phyloP scores from a whole-genome alignment of 768 basidiomycete species.

The Psilocybe sp. region DNA sequence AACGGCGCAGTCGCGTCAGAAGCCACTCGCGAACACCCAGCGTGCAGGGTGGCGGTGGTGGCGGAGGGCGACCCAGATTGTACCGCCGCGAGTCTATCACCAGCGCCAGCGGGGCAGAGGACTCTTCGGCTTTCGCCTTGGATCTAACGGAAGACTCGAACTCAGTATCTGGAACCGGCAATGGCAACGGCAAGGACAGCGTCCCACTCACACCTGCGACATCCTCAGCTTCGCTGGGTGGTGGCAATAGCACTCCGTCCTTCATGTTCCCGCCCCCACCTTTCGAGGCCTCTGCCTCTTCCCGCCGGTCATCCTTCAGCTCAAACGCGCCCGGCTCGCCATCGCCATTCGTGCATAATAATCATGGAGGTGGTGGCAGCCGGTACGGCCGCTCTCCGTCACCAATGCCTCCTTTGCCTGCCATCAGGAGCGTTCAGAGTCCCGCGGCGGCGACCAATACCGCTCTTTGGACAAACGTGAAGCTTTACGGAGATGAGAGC shows the following conservation, averaged over 20 bases:
- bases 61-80: slow-evolving; percentile 44
- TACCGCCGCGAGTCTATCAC: slow-evolving; percentile 68
- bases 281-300: slow-evolving; percentile 52
- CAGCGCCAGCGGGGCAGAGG: slow-evolving; percentile 76
- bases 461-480: slow-evolving; percentile 59
- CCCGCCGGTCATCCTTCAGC: slow-evolving; percentile 72
- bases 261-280: slow-evolving; percentile 68
- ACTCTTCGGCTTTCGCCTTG: slow-evolving; percentile 33
- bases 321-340: slow-evolving; percentile 81
- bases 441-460: slow-evolving; percentile 25
- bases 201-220: slow-evolving; percentile 63
- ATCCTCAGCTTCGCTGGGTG: slow-evolving; percentile 25
- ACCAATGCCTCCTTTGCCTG: slow-evolving; percentile 90
- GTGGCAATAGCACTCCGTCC: slow-evolving; percentile 62
- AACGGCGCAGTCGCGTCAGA: slow-evolving; percentile 48
- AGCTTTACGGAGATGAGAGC: slow-evolving; percentile 93
- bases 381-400: slow-evolving; percentile 83
- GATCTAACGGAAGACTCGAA: slow-evolving; percentile 41
- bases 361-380: slow-evolving; percentile 18
- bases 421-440: slow-evolving; percentile 73
- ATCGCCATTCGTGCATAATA: slow-evolving; percentile 36
- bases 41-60: slow-evolving; percentile 31
- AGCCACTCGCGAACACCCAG: slow-evolving; percentile 55
- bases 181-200: slow-evolving; percentile 23
- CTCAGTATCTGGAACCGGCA: slow-evolving; percentile 10